Base-by-base conservation (phyloP, 345 rosid species). In the Clausena lansium region DNA sequence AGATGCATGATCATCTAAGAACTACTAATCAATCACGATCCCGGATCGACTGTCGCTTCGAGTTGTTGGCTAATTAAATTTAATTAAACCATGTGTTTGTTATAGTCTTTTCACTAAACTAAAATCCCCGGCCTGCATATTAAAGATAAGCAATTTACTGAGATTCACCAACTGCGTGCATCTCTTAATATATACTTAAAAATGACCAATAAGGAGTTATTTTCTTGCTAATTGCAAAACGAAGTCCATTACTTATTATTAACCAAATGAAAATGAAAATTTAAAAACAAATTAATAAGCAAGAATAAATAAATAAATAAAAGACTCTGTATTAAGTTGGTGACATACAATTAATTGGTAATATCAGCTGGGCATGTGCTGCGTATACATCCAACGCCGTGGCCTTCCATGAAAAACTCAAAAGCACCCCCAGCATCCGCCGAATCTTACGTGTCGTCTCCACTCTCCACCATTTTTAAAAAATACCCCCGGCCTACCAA, bases 311-410 rank as follows among this genome's bases (percentile, higher is more conserved):
- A 20, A 8, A 33, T 45, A 45, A 8, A 24, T 19, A 61, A n/a
- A 57, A 36, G 32, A 8, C 30, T 15, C n/a, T 15, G 64, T 38
- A 77, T 80, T 71, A 68, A 41, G 67, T 47, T 77, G 41, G 67
- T 57, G 66, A 74, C 67, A n/a, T n/a, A n/a, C n/a, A 71, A 39
- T 32, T 73, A 54, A 25, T 67, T 76, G 19, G 10, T 33, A 57
- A 11, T 28, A n/a, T n/a, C n/a, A n/a, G 36, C 19, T n/a, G 55
- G 67, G 82, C 88, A 83, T 70, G 86, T 79, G 85, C 87, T 63
- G 32, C 84, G n/a, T n/a, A n/a, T n/a, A 73, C 83, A 78, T 75
- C 78, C 84, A 82, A 85, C 88, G 76, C 88, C 84, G 86, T 81
- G 87, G 81, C 79, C 84, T 67, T 82, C 82, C 86, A 79, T 74